These are phyloP conservation scores for Russula virescens DNA, from an alignment of 768 basidiomycete genomes.

Conservation along the genomic window DNA sequence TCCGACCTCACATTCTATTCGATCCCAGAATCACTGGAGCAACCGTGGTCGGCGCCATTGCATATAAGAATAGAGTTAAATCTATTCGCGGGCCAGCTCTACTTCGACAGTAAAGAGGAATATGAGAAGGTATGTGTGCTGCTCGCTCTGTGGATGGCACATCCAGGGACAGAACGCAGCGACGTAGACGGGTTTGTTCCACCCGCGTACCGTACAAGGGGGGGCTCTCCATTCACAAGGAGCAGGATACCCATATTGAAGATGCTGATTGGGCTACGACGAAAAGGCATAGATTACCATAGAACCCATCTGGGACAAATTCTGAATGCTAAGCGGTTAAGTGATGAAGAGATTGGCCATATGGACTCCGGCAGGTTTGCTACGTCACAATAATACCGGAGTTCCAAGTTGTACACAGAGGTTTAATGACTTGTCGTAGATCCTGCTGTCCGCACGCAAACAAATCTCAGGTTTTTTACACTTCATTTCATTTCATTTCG, in stretches of 20 bases:
- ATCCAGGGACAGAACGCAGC: not conserved
- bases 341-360: not conserved
- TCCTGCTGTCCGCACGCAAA: too few relatives aligned
- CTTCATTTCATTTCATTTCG: too few relatives aligned
- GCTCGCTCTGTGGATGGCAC: constrained; percentile 15
- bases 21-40: not conserved
- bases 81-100: constrained; percentile 18
- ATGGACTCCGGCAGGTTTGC: too few relatives aligned
- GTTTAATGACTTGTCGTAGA: too few relatives aligned
- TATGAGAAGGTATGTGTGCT: constrained; percentile 14
- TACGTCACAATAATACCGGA: too few relatives aligned
- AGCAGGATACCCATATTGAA: constrained; percentile 7
- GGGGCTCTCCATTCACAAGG: not conserved
- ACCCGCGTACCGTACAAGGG: not conserved
- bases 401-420: too few relatives aligned
- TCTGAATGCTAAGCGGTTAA: constrained; percentile 6
- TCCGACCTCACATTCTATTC: constrained; percentile 8
- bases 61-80: constrained; percentile 11
- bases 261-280: not conserved
- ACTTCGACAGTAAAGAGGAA: constrained; percentile 13
- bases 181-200: constrained; percentile 16
- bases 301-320: constrained; percentile 10
- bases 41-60: not conserved
- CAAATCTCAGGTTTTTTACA: too few relatives aligned
- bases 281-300: constrained; percentile 9